These are phyloP conservation scores for Marasmius fiardii DNA, from an alignment of 1,284 basidiomycete species.

Conservation along the genomic window DNA sequence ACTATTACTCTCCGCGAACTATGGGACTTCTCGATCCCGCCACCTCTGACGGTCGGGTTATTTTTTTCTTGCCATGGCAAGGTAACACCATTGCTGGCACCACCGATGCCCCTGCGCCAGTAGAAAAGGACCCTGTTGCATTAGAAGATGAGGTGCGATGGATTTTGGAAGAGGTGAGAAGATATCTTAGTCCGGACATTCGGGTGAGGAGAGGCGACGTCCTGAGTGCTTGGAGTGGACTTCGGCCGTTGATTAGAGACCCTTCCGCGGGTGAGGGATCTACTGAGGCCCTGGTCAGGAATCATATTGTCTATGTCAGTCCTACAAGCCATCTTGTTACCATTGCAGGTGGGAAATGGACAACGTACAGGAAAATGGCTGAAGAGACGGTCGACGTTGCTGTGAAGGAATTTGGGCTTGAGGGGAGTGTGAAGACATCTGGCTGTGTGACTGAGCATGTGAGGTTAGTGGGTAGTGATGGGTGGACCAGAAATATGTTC, in stretches of 20 bases:
- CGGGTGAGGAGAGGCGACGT: conserved; percentile 95
- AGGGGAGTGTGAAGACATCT: conserved; percentile 44
- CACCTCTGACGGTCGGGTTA: conserved; percentile 95
- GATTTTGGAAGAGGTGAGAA: conserved; percentile 91
- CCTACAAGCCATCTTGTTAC: conserved; percentile 79
- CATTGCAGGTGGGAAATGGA: conserved; percentile 99
- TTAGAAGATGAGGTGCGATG: conserved; percentile 95
- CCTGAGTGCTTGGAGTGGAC: conserved; percentile 92
- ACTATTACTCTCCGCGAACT: conserved; percentile 93
- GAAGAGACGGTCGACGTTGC: conserved; percentile 93
- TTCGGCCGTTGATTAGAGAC: conserved; percentile 88
- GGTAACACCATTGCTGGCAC: conserved; percentile 97
- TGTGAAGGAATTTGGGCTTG: conserved; percentile 73
- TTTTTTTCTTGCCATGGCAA: conserved; percentile 99
- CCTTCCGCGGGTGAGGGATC: conserved; percentile 59
- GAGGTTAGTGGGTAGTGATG: conserved; percentile 90
- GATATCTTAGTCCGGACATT: conserved; percentile 91
- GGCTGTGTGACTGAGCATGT: conserved; percentile 82
- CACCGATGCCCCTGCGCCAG: conserved; percentile 83
- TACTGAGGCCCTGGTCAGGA: conserved; percentile 90
- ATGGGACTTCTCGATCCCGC: conserved; percentile 97
- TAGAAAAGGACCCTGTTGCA: conserved; percentile 80
- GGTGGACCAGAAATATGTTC: conserved; percentile 96
- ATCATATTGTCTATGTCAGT: conserved; percentile 90
- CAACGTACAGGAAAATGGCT: conserved; percentile 96